Conservation (phyloP, 495 filamentous ascomycete genomes). For the Penicillium tannophilum region DNA sequence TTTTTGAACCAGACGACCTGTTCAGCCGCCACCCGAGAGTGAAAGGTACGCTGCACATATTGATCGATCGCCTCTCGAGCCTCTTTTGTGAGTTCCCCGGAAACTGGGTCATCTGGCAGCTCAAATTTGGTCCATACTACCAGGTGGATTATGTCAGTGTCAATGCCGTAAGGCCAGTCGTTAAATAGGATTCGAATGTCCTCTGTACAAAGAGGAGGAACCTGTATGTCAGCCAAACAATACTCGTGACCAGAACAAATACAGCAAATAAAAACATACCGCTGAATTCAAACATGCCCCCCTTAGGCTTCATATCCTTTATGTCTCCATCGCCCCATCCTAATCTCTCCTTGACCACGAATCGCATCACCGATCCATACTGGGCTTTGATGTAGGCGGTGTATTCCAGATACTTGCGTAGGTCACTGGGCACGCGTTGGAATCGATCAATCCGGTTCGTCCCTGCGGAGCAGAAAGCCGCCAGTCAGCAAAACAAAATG, state of each 20-base stretch:
- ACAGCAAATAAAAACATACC: constrained; percentile 34
- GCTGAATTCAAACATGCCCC: constrained; percentile 50
- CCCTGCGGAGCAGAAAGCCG: constrained; percentile 27
- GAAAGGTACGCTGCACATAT: constrained; percentile 67
- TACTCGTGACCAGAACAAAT: not conserved
- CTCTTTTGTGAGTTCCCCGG: constrained; percentile 44
- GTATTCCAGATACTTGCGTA: constrained; percentile 71
- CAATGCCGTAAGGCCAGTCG: constrained; percentile 90
- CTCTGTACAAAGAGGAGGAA: constrained; percentile 37
- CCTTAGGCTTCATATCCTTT: constrained; percentile 45
- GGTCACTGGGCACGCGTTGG: constrained; percentile 70
- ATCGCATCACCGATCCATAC: constrained; percentile 74
- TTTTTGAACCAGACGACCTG: constrained; percentile 88
- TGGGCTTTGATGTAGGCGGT: constrained; percentile 60
- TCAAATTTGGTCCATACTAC: constrained; percentile 93
- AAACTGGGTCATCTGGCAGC: constrained; percentile 57
- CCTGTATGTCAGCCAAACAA: constrained; percentile 2
- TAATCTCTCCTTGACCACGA: constrained; percentile 66
- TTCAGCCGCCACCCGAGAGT: constrained; percentile 47
- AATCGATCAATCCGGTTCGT: constrained; percentile 72
- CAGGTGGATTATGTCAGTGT: constrained; percentile 73
- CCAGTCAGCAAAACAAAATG: constrained; percentile 11
- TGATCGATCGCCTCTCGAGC: constrained; percentile 65
- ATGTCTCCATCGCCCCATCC: constrained; percentile 55
- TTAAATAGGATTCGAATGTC: constrained; percentile 79